These are phyloP conservation scores for Thelonectria discophora DNA, from an alignment of 2,329 filamentous ascomycete species.

Conservation along the genomic window DNA sequence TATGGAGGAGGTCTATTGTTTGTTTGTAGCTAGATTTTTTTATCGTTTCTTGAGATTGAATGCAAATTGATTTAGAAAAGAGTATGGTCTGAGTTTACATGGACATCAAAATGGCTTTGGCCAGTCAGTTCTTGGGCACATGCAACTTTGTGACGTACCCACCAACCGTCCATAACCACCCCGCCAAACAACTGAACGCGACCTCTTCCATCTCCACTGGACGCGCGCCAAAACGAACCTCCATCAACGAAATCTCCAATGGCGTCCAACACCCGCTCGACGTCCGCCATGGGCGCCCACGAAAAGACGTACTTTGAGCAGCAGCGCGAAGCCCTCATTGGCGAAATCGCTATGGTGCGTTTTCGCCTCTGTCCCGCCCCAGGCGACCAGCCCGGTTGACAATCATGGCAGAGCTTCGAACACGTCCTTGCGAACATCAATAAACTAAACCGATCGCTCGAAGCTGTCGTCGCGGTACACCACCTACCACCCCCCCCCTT, in stretches of 20 bases:
- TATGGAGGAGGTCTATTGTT: background rate
- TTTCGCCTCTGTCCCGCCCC: background rate
- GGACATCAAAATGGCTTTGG: too few species aligned
- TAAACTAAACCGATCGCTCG: slow-evolving; percentile 89
- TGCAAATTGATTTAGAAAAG: too few species aligned
- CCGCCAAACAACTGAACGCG: slow-evolving; percentile 3
- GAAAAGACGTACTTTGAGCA: slow-evolving; percentile 76
- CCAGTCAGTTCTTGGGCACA: too few species aligned
- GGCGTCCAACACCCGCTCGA: slow-evolving; percentile 45
- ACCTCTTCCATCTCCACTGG: background rate
- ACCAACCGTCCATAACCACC: slow-evolving; percentile 2
- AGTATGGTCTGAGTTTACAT: too few species aligned
- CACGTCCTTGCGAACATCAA: slow-evolving; percentile 96
- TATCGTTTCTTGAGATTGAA: too few species aligned
- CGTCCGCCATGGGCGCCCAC: slow-evolving; percentile 42
- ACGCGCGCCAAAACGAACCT: background rate
- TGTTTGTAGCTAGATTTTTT: background rate
- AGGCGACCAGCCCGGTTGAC: background rate
- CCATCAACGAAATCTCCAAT: slow-evolving; percentile 33
- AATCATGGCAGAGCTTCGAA: slow-evolving; percentile 71
- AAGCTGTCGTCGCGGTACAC: slow-evolving; percentile 86
- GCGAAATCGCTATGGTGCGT: slow-evolving; percentile 75
- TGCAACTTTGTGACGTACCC: background rate
- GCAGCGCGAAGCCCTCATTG: slow-evolving; percentile 75
- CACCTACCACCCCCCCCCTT: too few species aligned